Evolutionary conservation across 768 basidiomycete genomes (phyloP).

Genomic region (Mycena epipterygia): DNA sequence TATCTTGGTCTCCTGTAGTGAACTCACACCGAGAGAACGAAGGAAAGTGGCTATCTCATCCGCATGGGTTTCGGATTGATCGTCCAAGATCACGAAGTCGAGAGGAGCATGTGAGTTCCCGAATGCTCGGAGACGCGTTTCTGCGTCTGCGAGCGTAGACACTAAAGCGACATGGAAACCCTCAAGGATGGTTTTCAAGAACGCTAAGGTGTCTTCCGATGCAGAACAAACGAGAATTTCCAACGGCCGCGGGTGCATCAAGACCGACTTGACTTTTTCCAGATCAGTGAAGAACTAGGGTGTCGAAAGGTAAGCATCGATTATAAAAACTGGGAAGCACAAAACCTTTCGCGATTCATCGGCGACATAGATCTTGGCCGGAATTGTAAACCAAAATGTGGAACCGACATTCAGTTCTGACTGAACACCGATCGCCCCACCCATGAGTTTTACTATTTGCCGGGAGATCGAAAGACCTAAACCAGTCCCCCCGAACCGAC

Average conservation of each 20-base stretch:
- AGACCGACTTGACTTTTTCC: conserved; percentile 57
- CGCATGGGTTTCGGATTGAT: conserved; percentile 71
- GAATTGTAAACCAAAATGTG: conserved; percentile 82
- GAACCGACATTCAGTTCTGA: conserved; percentile 76
- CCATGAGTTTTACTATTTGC: conserved; percentile 82
- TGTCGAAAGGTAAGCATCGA: conserved; percentile 16
- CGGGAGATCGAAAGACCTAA: conserved; percentile 81
- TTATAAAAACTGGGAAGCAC: not conserved
- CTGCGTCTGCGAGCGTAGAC: conserved; percentile 61
- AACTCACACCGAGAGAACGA: conserved; percentile 51
- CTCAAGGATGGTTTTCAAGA: conserved; percentile 69
- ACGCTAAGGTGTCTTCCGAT: conserved; percentile 68
- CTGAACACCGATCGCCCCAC: conserved; percentile 78
- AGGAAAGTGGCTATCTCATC: conserved; percentile 69
- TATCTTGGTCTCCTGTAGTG: conserved; percentile 70
- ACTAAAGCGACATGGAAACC: conserved; percentile 65
- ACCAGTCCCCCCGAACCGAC: conserved; percentile 84
- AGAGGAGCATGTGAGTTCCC: conserved; percentile 50
- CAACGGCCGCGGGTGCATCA: conserved; percentile 62
- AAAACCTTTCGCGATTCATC: conserved; percentile 70
- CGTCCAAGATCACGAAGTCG: conserved; percentile 78
- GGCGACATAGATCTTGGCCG: conserved; percentile 68
- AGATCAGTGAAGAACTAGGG: conserved; percentile 62
- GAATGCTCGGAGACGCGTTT: conserved; percentile 54
- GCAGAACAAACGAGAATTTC: conserved; percentile 70